These are phyloP conservation scores for Kwoniella shandongensis DNA, from an alignment of 768 basidiomycete species.

Conservation along the genomic window DNA sequence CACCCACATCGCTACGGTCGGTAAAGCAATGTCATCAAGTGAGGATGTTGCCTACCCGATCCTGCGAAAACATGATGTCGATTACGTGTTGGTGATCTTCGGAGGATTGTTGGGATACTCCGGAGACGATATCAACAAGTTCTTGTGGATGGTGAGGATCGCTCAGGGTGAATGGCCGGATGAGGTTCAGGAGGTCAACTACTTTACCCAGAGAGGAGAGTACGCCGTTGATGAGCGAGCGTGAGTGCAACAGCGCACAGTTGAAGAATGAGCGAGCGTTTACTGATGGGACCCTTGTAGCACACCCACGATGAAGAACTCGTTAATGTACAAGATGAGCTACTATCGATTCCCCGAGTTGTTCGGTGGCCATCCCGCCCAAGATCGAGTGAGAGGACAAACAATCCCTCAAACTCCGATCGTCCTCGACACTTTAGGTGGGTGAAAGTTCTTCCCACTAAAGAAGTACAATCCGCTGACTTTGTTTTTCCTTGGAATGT, in stretches of 20 bases:
- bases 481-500: conserved; percentile 9
- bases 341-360: conserved; percentile 91
- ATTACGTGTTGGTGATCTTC: conserved; percentile 95
- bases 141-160: conserved; percentile 88
- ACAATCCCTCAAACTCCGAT: conserved; percentile 72
- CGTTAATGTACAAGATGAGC: conserved; percentile 99
- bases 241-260: conserved; percentile 36
- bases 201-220: conserved; percentile 88
- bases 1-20: conserved; percentile 98
- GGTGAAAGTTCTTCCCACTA: conserved; percentile 40
- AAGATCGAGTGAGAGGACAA: conserved; percentile 89
- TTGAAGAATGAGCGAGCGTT: background rate
- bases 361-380: conserved; percentile 70
- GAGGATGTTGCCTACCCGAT: conserved; percentile 98
- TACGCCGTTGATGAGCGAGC: conserved; percentile 88
- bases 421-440: conserved; percentile 83
- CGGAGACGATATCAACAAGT: conserved; percentile 98
- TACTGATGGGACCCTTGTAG: conserved; percentile 21
- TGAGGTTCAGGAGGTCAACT: conserved; percentile 91
- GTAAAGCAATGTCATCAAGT: conserved; percentile 91
- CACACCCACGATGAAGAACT: conserved; percentile 83
- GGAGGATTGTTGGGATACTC: conserved; percentile 95
- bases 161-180: conserved; percentile 94
- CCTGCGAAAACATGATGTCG: conserved; percentile 90
- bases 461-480: background rate